Evolutionary conservation across 192 early-diverging fungal species (phyloP), one percentile per base, ranked within the genome.

Genomic region (Borealophlyctis nickersoniae): DNA sequence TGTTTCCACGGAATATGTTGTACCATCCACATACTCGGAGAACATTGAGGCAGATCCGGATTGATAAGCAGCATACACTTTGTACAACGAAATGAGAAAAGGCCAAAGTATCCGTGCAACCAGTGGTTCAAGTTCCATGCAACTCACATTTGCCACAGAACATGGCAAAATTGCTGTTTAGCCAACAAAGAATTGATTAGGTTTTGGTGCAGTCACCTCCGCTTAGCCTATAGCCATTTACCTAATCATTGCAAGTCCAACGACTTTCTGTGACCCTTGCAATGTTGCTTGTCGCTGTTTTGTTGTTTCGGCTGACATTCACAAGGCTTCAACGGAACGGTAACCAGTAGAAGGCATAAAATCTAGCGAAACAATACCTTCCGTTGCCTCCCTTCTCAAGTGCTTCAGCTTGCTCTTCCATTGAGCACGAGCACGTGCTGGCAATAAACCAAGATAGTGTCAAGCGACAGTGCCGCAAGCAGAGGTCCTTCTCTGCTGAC

Each of bases 31-130:
- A 56, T 36, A 76, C 79, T 82, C 80, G 26, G 80, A 77, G 62
- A 81, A 79, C 80, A 82, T 82, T 19, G 80, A 80, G 22, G 81
- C 74, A n/a, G 81, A 84, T 24, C 81, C 80, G 9, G 78, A 78
- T 22, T 66, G 49, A 4, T 70, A 57, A 22, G 82, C 82, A 49
- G 73, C 76, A 52, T 76, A 80, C 49, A 77, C n/a, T 61, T 82
- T 82, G 11, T 63, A 78, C 22, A 45, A 51, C 45, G 78, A 80
- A 71, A 82, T 69, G 13, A 53, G 27, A 22, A 70, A 52, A 62
- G 80, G 80, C 61, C 70, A 78, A 36, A 5, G 5, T n/a, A 33
- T 2, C 22, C 0, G n/a, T 63, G 7, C 50, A 52, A 2, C 48
- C 22, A 34, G 23, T 30, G 26, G 30, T 29, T 23, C 16, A 29